Evolutionary conservation across 139 green algal species (phyloP), one percentile per base, ranked within the genome.

Genomic region (Chlorella sp.): DNA sequence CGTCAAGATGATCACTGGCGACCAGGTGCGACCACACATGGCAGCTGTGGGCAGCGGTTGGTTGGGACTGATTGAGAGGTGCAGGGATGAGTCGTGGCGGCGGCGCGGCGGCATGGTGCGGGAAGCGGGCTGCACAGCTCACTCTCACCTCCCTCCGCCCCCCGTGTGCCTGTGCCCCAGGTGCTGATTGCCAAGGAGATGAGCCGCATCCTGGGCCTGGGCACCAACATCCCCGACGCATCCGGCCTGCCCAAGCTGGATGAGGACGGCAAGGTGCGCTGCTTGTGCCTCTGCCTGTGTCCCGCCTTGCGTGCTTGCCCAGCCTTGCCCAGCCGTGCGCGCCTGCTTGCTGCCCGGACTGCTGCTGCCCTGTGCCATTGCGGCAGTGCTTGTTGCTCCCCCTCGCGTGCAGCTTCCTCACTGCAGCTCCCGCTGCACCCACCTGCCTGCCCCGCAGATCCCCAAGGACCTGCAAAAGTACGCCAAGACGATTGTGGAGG

Each of bases 1-100:
- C 67, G 95, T 98, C 26, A 98, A 98, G 91, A 98, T 98, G 95
- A 95, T 97, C 73, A 95, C 94, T 56, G 94, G 95, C 40, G 95
- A 98, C 86, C 93, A 98, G 85, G 51, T 60, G 51, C 51, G 51
- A n/a, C n/a, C n/a, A n/a, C n/a, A n/a, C n/a, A n/a, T n/a, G n/a
- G n/a, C n/a, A n/a, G n/a, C n/a, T n/a, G n/a, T n/a, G n/a, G n/a
- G n/a, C n/a, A n/a, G n/a, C n/a, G n/a, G n/a, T n/a, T n/a, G n/a
- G n/a, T n/a, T n/a, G n/a, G n/a, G n/a, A n/a, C n/a, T n/a, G n/a
- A n/a, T n/a, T n/a, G n/a, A n/a, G n/a, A n/a, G n/a, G n/a, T n/a
- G n/a, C n/a, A n/a, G n/a, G n/a, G n/a, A n/a, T n/a, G n/a, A n/a
- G n/a, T n/a, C n/a, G n/a, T n/a, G n/a, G n/a, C n/a, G n/a, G n/a